Percentiles rank a stretch among this genome's conserved stretches.
Evolutionary conservation across 352 stramenopile genomes (phyloP).

Genomic region (Phytophthora uliginosa): DNA sequence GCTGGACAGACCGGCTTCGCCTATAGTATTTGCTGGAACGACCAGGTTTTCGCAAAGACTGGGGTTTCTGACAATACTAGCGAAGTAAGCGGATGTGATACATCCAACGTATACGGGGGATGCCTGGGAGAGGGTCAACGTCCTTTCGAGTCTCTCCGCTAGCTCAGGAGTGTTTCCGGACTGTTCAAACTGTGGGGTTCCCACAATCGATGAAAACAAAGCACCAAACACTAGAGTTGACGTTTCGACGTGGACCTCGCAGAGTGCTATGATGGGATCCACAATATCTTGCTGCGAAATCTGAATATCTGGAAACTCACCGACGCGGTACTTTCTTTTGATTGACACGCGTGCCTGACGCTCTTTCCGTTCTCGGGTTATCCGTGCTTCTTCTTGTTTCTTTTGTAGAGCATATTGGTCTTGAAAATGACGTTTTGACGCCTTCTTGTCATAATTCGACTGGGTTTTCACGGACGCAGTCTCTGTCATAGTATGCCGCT

Average conservation of each 20-base stretch:
- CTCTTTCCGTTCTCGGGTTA: constrained; percentile 56
- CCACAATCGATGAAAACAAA: constrained; percentile 58
- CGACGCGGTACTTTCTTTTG: constrained; percentile 72
- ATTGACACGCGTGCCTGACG: constrained; percentile 69
- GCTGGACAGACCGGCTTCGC: constrained; percentile 70
- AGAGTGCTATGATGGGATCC: constrained; percentile 72
- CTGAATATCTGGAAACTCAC: constrained; percentile 86
- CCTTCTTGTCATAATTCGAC: constrained; percentile 39
- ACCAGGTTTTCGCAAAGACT: constrained; percentile 40
- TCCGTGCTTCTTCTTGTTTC: constrained; percentile 63
- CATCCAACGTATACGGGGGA: constrained; percentile 47
- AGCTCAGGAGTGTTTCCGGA: constrained; percentile 18
- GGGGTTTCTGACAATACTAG: constrained; percentile 43
- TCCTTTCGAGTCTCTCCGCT: constrained; percentile 25
- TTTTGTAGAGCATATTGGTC: constrained; percentile 64
- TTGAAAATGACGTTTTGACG: constrained; percentile 69
- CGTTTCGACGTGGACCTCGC: constrained; percentile 55
- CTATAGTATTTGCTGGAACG: constrained; percentile 54
- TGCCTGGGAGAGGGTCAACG: constrained; percentile 34
- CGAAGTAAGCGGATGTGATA: constrained; percentile 64
- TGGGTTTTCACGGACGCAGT: constrained; percentile 8
- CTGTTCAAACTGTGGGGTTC: constrained; percentile 45
- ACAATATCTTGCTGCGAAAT: constrained; percentile 79
- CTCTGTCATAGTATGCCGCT: constrained; percentile 14
- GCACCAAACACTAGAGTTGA: constrained; percentile 53